phyloP scores from a whole-genome alignment of 768 basidiomycete genomes.

The Naematelia aurantialba region DNA sequence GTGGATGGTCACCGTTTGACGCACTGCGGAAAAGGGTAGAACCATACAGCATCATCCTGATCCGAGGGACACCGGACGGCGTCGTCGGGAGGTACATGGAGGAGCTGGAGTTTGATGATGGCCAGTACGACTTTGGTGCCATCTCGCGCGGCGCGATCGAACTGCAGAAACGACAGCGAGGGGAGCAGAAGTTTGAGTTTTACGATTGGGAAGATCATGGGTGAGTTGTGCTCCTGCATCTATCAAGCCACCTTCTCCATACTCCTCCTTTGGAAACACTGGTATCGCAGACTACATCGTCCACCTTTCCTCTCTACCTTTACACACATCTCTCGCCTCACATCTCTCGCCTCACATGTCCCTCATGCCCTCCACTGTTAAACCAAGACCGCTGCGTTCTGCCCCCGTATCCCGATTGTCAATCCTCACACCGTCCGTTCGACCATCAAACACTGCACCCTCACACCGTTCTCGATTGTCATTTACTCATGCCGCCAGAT shows the following conservation, averaged over 20 bases:
- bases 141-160: slow-evolving; percentile 13
- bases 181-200: slow-evolving; percentile 23
- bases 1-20: slow-evolving; percentile 22
- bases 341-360: too few relatives aligned
- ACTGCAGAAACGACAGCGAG: slow-evolving; percentile 9
- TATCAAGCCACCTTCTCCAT: not conserved
- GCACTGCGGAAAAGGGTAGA: slow-evolving; percentile 19
- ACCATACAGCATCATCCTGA: slow-evolving; percentile 36
- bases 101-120: slow-evolving; percentile 41
- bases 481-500: too few relatives aligned
- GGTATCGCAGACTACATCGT: too few relatives aligned
- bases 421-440: too few relatives aligned
- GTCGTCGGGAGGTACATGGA: slow-evolving; percentile 45
- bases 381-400: too few relatives aligned
- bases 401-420: not conserved
- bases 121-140: slow-evolving; percentile 34
- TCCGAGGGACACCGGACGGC: slow-evolving; percentile 34
- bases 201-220: slow-evolving; percentile 41
- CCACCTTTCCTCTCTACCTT: too few relatives aligned
- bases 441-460: too few relatives aligned
- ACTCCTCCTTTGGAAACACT: not conserved
- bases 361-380: too few relatives aligned
- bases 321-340: too few relatives aligned
- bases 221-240: slow-evolving; percentile 20
- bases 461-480: too few relatives aligned